Base-by-base conservation (phyloP, 441 rosid species). In the Kokia cookei region DNA sequence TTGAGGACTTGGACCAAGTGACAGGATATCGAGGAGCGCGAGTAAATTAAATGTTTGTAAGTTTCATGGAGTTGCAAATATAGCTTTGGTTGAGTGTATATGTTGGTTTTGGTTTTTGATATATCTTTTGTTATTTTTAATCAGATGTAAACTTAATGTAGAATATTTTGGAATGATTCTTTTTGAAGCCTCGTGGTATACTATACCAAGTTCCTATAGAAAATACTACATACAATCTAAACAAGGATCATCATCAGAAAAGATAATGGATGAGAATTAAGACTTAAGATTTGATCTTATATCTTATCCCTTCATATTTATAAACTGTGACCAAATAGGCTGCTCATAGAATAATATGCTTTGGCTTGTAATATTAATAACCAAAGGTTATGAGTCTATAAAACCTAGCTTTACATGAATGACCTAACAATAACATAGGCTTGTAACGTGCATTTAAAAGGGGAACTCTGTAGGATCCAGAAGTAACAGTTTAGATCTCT, bases 1-100 rank as follows among this genome's bases (percentile, higher is more conserved):
- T 85, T 81, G 50, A 81, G 94, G 87, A 87, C 87, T 50, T 50
- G 82, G 85, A 76, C 82, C 82, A 73, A 57, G 86, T 88, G 53
- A 92, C 84, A 47, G 90, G 98, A 7, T 90, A 85, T 79, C 88
- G 76, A 83, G 67, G 77, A 81, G 76, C 74, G 73, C 22, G 43
- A 10, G 71, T 59, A 5, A 72, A 61, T 26, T 50, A 42, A 35
- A 71, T 65, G 61, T 76, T 65, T 72, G 61, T 9, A 69, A 77
- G 74, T 67, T 77, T 64, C 32, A 45, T 9, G 75, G 75, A 43
- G 75, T 45, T 72, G 48, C 48, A 19, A 3, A n/a, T 19, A 47
- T 45, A 45, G 42, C 27, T 0, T 26, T 58, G 68, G 24, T 15
- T 60, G 27, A 24, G 59, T 27, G 59, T 72, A 17, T 42, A 72